Evolutionary conservation across 805 yeast genomes (phyloP), one percentile per base, ranked within the genome.

Genomic region (Cyberlindnera nakhonratchasimensis): DNA sequence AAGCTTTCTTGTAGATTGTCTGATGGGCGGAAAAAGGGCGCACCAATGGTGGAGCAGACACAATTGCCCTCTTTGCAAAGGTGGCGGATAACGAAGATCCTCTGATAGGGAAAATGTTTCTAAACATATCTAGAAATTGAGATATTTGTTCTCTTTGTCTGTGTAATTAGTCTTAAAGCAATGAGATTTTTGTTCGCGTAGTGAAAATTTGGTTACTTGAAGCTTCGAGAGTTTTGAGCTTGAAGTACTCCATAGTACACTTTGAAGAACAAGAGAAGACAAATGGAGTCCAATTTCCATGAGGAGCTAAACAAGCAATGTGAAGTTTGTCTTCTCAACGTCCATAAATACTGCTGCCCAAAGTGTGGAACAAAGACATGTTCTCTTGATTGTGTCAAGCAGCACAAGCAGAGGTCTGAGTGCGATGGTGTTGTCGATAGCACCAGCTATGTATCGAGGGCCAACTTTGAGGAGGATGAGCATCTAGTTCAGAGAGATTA

Each of bases 271-370:
- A n/a, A n/a, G n/a, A n/a, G n/a, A n/a, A n/a, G n/a, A n/a, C n/a
- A n/a, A n/a, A 32, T 39, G 42, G 37, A 26, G 17, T 14, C 19
- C n/a, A 12, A 41, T 9, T 24, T 34, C 16, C 17, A 29, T 6
- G 25, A 36, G 22, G 53, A 46, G 13, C 29, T 42, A 3, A 26
- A 29, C 8, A 40, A 41, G 6, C 45, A 54, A n/a, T 80, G 84
- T 51, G 67, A 62, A 43, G 64, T 77, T 14, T 80, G 86, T 49
- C 57, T 61, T 10, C 53, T 52, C 16, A 54, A 64, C 5, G 59
- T 52, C 20, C 67, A 70, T 43, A 84, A 81, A 54, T 90, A 90
- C 59, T 79, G 72, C 12, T 90, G 97, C 60, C 96, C 96, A 0
- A 81, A 82, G 14, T 90, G 97, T 57, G 64, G 65, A 6, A 59